A percentile compares a stretch with the other conserved stretches of the same genome.
Evolutionary conservation across 345 rosid species (phyloP).

Genomic region (Boechera retrofracta): DNA sequence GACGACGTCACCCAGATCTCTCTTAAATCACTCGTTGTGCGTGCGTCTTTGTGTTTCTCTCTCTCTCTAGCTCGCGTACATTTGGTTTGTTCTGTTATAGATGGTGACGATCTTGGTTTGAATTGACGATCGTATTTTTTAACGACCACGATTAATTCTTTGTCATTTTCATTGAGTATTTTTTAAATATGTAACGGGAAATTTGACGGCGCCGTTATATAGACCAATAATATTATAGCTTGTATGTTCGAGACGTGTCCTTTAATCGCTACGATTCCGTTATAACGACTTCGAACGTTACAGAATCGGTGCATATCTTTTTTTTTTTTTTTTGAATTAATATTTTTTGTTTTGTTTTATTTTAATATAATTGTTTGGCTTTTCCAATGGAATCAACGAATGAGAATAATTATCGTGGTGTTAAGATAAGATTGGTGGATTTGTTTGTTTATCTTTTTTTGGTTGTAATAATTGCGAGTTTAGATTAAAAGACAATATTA

Average conservation of each 20-base stretch:
- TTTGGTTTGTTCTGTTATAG: conserved; percentile 31
- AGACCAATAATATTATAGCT: not conserved
- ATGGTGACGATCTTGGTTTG: conserved; percentile 19
- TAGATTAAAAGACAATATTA: not conserved
- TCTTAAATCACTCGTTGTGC: not conserved
- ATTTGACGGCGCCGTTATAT: conserved; percentile 45
- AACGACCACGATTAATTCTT: conserved; percentile 31
- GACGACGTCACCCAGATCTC: conserved; percentile 29
- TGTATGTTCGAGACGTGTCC: conserved; percentile 4
- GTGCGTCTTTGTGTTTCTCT: not conserved
- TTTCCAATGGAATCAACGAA: conserved; percentile 25
- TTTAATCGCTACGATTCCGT: not conserved
- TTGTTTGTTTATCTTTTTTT: conserved; percentile 15
- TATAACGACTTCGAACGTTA: conserved; percentile 19
- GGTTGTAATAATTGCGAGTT: conserved; percentile 18
- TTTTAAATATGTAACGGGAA: conserved; percentile 23
- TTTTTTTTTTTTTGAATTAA: not conserved
- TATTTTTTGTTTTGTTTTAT: not conserved
- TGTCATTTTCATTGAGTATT: conserved; percentile 25
- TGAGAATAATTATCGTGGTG: conserved; percentile 24
- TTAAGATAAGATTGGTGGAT: conserved; percentile 36
- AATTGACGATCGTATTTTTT: not conserved
- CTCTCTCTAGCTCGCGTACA: conserved; percentile 18
- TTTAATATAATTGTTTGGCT: not conserved
- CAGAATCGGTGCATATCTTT: not conserved